phyloP scores from a whole-genome alignment of 139 green algal species.

The Dunaliella primolecta region DNA sequence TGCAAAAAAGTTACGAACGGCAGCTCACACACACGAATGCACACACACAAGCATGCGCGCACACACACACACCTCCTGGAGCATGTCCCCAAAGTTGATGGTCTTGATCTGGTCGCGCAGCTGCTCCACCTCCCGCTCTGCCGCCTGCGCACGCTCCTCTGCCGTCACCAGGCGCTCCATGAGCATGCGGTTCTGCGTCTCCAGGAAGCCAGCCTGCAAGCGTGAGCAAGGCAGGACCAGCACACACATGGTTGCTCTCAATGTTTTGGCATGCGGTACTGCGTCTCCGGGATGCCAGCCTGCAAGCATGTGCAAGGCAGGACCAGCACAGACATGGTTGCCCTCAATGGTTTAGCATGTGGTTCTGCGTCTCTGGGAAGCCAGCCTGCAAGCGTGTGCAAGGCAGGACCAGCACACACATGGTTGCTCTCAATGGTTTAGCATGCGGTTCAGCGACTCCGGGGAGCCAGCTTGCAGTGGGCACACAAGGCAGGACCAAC shows the following conservation, averaged over 20 bases:
- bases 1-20: no score
- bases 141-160: not conserved
- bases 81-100: constrained; percentile 9
- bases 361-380: not conserved
- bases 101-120: constrained; percentile 17
- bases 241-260: no score
- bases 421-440: no score
- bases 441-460: no score
- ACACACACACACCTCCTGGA: not conserved
- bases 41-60: no score
- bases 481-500: no score
- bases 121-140: constrained; percentile 12
- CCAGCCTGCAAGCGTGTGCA: not conserved
- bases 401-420: no score
- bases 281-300: not conserved
- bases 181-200: constrained; percentile 10
- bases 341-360: constrained; percentile 6
- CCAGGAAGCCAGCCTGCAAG: not conserved
- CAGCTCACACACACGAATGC: no score
- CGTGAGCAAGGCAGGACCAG: no score
- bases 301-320: not conserved
- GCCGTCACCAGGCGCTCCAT: constrained; percentile 6
- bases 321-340: no score
- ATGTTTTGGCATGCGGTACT: constrained; percentile 5
- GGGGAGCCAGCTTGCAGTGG: no score